Percentiles rank a stretch among this genome's conserved stretches.
phyloP scores from a whole-genome alignment of 1,139 yeast genomes.

The Meyerozyma elateridarum region DNA sequence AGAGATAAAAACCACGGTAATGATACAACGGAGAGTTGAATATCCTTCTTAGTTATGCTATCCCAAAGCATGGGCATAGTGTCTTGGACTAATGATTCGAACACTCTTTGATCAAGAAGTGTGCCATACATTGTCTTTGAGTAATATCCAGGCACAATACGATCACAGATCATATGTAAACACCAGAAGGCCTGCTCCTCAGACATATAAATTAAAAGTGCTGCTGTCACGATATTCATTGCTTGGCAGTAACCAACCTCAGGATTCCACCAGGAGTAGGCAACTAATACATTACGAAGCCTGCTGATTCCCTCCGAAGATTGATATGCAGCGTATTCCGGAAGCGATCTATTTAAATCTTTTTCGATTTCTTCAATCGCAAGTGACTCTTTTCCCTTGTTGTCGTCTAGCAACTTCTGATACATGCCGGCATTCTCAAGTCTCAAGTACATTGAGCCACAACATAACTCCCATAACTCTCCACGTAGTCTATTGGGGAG shows the following conservation, averaged over 20 bases:
- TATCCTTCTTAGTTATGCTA: conserved; percentile 73
- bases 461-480: conserved; percentile 90
- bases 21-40: conserved; percentile 91
- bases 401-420: conserved; percentile 49
- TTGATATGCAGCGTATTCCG: conserved; percentile 95
- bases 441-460: conserved; percentile 80
- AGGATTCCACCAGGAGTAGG: conserved; percentile 95
- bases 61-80: conserved; percentile 88
- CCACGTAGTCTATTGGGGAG: conserved; percentile 90
- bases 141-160: conserved; percentile 89
- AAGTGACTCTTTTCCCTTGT: conserved; percentile 60
- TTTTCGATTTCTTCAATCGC: conserved; percentile 97
- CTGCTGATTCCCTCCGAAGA: conserved; percentile 77
- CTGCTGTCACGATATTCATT: conserved; percentile 97
- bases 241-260: conserved; percentile 99
- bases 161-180: conserved; percentile 74
- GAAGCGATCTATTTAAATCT: conserved; percentile 88
- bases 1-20: conserved; percentile 95
- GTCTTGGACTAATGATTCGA: conserved; percentile 83
- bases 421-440: conserved; percentile 62
- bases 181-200: conserved; percentile 99
- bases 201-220: conserved; percentile 84
- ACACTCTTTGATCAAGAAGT: conserved; percentile 85
- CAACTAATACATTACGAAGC: conserved; percentile 81
- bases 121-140: conserved; percentile 98